Percentiles rank a stretch among this genome's conserved stretches.
Conservation (phyloP, 371 early-diverging fungal genomes). For the Mortierella sp. region DNA sequence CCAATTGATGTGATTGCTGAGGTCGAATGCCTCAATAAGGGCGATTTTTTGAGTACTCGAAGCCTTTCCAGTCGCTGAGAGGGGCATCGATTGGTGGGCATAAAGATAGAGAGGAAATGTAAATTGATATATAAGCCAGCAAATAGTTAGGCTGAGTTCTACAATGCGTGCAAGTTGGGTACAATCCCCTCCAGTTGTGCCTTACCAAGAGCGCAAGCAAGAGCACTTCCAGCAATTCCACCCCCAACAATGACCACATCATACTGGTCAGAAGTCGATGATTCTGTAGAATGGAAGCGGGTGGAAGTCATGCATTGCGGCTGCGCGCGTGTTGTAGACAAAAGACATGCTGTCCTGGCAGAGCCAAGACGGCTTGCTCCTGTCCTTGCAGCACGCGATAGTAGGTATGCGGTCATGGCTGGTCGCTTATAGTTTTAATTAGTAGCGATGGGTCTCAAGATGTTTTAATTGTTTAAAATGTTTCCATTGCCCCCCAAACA, state of each 20-base stretch:
- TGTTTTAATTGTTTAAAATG: background rate
- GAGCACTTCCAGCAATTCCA: constrained; percentile 90
- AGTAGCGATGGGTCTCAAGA: background rate
- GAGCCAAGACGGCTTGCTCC: constrained; percentile 14
- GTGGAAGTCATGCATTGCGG: constrained; percentile 12
- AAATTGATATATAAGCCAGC: background rate
- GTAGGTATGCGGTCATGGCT: constrained; percentile 12
- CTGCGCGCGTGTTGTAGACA: constrained; percentile 3
- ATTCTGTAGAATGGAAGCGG: constrained; percentile 32
- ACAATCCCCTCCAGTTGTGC: background rate
- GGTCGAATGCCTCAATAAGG: constrained; percentile 82
- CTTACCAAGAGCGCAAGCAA: constrained; percentile 86
- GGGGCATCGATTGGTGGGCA: background rate
- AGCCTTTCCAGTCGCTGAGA: constrained; percentile 67
- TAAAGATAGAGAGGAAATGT: background rate
- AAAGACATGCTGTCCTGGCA: constrained; percentile 10
- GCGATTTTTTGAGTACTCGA: constrained; percentile 70
- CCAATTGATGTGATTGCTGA: constrained; percentile 65
- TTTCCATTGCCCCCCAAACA: background rate
- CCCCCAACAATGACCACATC: constrained; percentile 94
- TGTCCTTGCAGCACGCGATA: constrained; percentile 20
- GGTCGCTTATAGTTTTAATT: background rate
- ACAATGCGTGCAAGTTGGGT: background rate
- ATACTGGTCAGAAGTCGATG: constrained; percentile 59
- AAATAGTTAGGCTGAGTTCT: background rate